phyloP scores from a whole-genome alignment of 768 basidiomycete genomes.

The Hysterangium stoloniferum region DNA sequence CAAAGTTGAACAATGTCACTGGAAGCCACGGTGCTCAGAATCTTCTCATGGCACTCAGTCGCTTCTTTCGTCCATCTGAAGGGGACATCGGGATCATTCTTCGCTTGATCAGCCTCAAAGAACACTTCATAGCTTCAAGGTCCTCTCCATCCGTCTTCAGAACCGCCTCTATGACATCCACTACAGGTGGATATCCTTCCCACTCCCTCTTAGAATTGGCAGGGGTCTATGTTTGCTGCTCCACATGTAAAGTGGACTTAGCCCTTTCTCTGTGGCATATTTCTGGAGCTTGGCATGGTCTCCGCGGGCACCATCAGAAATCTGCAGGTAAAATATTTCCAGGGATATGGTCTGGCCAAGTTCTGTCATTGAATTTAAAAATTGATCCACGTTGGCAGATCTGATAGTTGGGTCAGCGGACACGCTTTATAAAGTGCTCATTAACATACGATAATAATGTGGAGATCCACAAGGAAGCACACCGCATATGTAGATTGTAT shows the following conservation, averaged over 20 bases:
- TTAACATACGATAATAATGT: background rate
- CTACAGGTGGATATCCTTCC: slow-evolving; percentile 20
- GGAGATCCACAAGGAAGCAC: background rate
- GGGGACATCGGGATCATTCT: slow-evolving; percentile 16
- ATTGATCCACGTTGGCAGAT: slow-evolving; percentile 7
- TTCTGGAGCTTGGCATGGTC: slow-evolving; percentile 13
- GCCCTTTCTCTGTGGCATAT: slow-evolving; percentile 19
- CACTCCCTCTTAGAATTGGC: slow-evolving; percentile 9
- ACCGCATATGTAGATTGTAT: slow-evolving; percentile 27
- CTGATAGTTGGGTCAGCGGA: slow-evolving; percentile 16
- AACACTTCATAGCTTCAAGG: slow-evolving; percentile 26
- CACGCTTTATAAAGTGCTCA: slow-evolving; percentile 22
- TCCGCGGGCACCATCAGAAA: slow-evolving; percentile 22
- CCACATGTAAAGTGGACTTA: slow-evolving; percentile 22
- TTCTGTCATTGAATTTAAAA: slow-evolving; percentile 17
- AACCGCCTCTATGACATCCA: slow-evolving; percentile 21
- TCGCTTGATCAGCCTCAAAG: slow-evolving; percentile 18
- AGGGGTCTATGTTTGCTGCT: slow-evolving; percentile 23
- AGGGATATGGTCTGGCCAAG: slow-evolving; percentile 18
- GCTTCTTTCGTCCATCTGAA: slow-evolving; percentile 18
- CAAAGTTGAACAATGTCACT: no score
- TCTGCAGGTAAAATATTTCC: slow-evolving; percentile 27
- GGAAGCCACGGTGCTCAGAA: no score
- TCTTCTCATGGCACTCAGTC: slow-evolving; percentile 14
- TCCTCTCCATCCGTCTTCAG: slow-evolving; percentile 23